phyloP scores from a whole-genome alignment of 2,329 filamentous ascomycete species.

The Rhynchosporium graminicola region DNA sequence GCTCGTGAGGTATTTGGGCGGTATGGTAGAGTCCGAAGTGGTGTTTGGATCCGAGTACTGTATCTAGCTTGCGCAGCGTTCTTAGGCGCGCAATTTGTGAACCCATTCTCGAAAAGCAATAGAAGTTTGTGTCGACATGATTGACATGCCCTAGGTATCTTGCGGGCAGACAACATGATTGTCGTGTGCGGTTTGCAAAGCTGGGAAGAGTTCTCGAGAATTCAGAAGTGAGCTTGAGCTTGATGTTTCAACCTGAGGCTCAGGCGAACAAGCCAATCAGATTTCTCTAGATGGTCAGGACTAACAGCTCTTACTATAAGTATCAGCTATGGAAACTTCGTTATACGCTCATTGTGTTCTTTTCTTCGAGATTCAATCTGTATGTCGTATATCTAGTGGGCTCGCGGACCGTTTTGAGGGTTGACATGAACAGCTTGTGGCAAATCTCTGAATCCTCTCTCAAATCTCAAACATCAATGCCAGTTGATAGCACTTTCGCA shows the following conservation, averaged over 20 bases:
- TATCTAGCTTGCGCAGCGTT: slow-evolving; percentile 23
- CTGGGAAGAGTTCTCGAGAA: not conserved
- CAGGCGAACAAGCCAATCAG: slow-evolving; percentile 14
- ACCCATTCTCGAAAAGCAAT: slow-evolving; percentile 41
- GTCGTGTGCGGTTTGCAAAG: slow-evolving; percentile 1
- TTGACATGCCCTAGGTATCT: slow-evolving; percentile 38
- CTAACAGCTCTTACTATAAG: not conserved
- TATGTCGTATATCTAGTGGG: too few species aligned
- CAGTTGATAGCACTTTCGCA: too few species aligned
- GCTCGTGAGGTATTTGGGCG: slow-evolving; percentile 18
- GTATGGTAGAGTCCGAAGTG: slow-evolving; percentile 22
- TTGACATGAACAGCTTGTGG: too few species aligned
- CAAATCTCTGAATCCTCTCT: too few species aligned
- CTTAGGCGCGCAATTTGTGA: slow-evolving; percentile 30
- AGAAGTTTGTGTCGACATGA: slow-evolving; percentile 42
- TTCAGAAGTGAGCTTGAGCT: not conserved
- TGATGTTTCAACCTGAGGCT: slow-evolving; percentile 16
- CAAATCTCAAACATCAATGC: too few species aligned
- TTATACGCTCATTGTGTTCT: too few species aligned
- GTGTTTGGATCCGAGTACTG: slow-evolving; percentile 21
- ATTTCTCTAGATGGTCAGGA: slow-evolving; percentile 15
- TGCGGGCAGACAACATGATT: slow-evolving; percentile 37
- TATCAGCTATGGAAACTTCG: not conserved
- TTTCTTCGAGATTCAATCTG: too few species aligned
- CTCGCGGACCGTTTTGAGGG: too few species aligned